Conservation (phyloP, 202 grass and related monocot species). For the Hordeum pubiflorum region DNA sequence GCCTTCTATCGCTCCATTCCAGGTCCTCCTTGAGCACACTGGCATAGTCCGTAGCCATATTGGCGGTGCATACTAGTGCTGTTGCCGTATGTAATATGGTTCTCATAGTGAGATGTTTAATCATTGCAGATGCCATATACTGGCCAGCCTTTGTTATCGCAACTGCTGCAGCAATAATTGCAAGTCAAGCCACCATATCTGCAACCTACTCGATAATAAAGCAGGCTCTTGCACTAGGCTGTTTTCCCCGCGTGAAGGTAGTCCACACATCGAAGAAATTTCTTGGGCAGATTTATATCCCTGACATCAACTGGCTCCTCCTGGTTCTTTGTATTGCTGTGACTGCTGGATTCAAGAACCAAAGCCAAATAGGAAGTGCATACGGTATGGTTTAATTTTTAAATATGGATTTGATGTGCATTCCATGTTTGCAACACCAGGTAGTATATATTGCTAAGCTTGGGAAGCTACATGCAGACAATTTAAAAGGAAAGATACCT, state of each 20-base stretch:
- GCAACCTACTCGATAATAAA: conserved; percentile 97
- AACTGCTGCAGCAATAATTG: conserved; percentile 80
- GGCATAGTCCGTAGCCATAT: conserved; percentile 12
- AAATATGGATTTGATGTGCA: not conserved
- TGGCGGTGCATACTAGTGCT: not conserved
- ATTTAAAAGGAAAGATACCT: not conserved
- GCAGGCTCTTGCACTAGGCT: conserved; percentile 84
- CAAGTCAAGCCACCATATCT: conserved; percentile 95
- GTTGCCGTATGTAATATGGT: conserved; percentile 10
- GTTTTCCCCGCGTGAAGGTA: conserved; percentile 86
- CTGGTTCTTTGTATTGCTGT: conserved; percentile 87
- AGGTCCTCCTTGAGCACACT: conserved; percentile 48
- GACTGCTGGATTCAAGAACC: conserved; percentile 94
- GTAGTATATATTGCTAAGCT: not conserved
- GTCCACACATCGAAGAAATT: conserved; percentile 98
- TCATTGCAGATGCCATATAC: conserved; percentile 72
- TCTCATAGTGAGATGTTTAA: conserved; percentile 26
- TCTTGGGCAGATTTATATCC: conserved; percentile 97
- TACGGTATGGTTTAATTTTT: conserved; percentile 54
- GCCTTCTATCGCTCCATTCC: conserved; percentile 93
- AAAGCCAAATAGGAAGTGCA: conserved; percentile 90
- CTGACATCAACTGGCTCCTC: conserved; percentile 95
- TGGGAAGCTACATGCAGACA: not conserved
- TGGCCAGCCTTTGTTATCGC: conserved; percentile 92
- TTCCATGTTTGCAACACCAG: not conserved